Base-by-base conservation (phyloP, 1,284 basidiomycete genomes). In the Kalmanozyma brasiliensis region DNA sequence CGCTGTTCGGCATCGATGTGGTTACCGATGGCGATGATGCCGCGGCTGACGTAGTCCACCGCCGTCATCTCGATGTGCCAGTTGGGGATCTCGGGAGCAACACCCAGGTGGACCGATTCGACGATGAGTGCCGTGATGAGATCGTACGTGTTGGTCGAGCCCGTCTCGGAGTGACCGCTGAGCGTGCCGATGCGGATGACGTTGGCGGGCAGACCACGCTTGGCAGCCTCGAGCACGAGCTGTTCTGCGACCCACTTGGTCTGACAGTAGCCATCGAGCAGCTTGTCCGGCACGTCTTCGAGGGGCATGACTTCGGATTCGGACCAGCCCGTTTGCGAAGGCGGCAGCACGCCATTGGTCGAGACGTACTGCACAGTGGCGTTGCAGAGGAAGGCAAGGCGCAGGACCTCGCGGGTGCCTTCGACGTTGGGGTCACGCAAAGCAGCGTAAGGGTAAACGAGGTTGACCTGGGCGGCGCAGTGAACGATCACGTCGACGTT, bases 211-310 rank as follows among this genome's bases (percentile, higher is more conserved):
- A 83, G 52, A 4, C 82, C 82, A 14, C 82, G 73, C 30, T 60
- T 59, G 17, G 63, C 55, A 16, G 80, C 75, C 32, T 82, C 76
- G 19, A 70, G 47, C 24, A 78, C 79, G 11, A 83, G 73, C 68
- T 76, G 76, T 49, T 83, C 82, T 23, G 82, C 77, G 9, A 83
- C 82, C 82, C 82, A 83, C 59, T 82, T 83, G 42, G 78, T 82
- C 70, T 83, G 82, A 19, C 82, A 79, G 65, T 83, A 83, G 9
- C 82, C 82, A 51, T 82, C 81, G 36, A 79, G 68, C 36, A 83
- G 60, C 51, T 79, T 77, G 17, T 74, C 77, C 0, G 74, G 73
- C 17, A 82, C 78, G 49, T 79, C 62, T 16, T 82, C 73, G 32
- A 79, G 49, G 13, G 66, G 72, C 45, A 75, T 70, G 55, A 74